Evolutionary conservation across 441 rosid genomes (phyloP), one percentile per base, ranked within the genome.

Genomic region (Arabidopsis hybrid): DNA sequence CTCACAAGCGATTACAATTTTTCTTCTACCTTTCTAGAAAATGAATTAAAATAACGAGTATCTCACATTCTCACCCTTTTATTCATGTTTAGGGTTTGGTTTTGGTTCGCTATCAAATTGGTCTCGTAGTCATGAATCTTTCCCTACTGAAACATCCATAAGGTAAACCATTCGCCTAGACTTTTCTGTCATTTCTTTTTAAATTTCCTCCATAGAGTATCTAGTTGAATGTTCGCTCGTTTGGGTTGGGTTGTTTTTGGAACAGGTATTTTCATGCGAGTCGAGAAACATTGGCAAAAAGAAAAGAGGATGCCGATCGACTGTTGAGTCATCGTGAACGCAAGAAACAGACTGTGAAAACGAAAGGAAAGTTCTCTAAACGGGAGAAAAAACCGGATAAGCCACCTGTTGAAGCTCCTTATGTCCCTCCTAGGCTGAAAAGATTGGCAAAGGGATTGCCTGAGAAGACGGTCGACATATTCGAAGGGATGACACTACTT

Each of bases 401-500:
- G 55, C 82, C 73, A 47, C 92, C 98, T 8, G 84, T 88, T 75
- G 97, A 92, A 76, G 89, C 89, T 83, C 92, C 87, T 14, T 91
- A 89, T 64, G 85, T 88, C 73, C 87, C 91, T 67, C 86, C 87
- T 58, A 87, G 85, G 83, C 80, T 81, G 31, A 84, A 85, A 84
- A 83, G 80, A 77, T 70, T 67, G 58, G 72, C 72, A 66, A 88
- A 86, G 66, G 71, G 85, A 42, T 75, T 65, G 47, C 89, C 81
- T 68, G 91, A 85, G 72, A 91, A 88, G 80, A 88, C 83, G 2
- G 61, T 90, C n/a, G 89, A 89, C 72, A 87, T 95, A 73, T 95
- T 95, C 69, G 95, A 88, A 78, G 96, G 99, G 77, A 91, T 91
- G 87, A 84, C 93, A 2, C 26, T 89, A 69, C 80, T 86, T 29